Evolutionary conservation across 768 basidiomycete species (phyloP), one percentile per base, ranked within the genome.

Genomic region (Neoboletus brunneissimus): DNA sequence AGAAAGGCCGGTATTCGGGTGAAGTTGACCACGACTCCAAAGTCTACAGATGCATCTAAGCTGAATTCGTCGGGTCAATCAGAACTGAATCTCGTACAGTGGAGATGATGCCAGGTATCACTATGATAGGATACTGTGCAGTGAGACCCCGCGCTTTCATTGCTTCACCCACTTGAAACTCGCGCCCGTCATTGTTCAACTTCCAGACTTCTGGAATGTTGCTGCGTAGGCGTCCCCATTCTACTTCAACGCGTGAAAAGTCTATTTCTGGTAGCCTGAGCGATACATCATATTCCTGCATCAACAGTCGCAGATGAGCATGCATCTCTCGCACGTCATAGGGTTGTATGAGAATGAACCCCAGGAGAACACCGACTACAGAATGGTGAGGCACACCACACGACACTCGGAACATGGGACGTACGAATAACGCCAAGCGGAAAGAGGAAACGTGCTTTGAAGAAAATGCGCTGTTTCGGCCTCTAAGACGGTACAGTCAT

Each of bases 1-100:
- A 98, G 77, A 94, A 97, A 0, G 86, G 68, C 6, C 91, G 83
- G 59, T 93, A 90, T 55, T 91, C 91, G 0, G 87, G 85, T 6
- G 84, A 78, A 0, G 96, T 96, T 5, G 91, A 88, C 96, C 97
- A 99, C 8, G 91, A 94, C 67, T 98, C 95, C 56, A 98, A 75
- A 5, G 89, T 87, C 83, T 91, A 57, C n/a, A 34, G 0, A 2
- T 16, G 11, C 4, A 15, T 27, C 38, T 48, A 38, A 13, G 9
- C 22, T 48, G 11, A 32, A 22, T 51, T 16, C n/a, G 27, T 44
- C 1, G 11, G 6, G 8, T 25, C 29, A 2, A 20, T 41, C 45
- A 56, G 53, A 27, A 42, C 29, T 16, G 32, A 48, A 29, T n/a
- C 23, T 70, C 83, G 51, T 57, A 89, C 90, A 1, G 94, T 95